Conservation (phyloP, 225 moss, liverwort and hornwort genomes). For the Rhytidiadelphus loreus region DNA sequence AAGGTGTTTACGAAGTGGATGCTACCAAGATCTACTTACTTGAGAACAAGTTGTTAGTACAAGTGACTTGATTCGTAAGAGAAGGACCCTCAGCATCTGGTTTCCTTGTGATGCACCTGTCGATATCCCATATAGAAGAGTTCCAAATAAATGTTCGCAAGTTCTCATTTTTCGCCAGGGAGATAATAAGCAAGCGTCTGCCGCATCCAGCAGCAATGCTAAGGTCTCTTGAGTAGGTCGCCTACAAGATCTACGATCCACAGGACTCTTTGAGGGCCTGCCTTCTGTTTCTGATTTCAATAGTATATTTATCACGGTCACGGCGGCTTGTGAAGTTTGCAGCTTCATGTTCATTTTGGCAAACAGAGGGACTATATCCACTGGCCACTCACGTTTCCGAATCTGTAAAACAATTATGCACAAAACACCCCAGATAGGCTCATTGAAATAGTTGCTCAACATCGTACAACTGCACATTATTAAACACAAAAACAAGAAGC, state of each 20-base stretch:
- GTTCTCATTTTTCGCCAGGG: constrained; percentile 70
- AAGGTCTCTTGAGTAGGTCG: constrained; percentile 45
- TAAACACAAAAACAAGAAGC: background rate
- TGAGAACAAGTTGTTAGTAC: constrained; percentile 68
- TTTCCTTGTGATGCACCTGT: constrained; percentile 40
- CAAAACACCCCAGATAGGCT: background rate
- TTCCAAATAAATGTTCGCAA: constrained; percentile 64
- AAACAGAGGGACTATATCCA: constrained; percentile 35
- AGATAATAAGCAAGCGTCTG: constrained; percentile 67
- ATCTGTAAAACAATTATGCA: constrained; percentile 28
- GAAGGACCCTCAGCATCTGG: constrained; percentile 59
- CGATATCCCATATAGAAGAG: constrained; percentile 53
- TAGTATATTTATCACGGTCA: constrained; percentile 37
- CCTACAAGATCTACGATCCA: constrained; percentile 18
- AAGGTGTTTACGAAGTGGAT: background rate
- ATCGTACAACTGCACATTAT: background rate
- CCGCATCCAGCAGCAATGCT: constrained; percentile 57
- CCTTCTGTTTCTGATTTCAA: constrained; percentile 27
- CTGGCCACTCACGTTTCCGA: constrained; percentile 73
- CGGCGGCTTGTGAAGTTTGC: constrained; percentile 66
- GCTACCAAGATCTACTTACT: constrained; percentile 26
- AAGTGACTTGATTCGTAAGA: constrained; percentile 53
- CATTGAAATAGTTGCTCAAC: background rate
- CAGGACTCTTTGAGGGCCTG: constrained; percentile 28
- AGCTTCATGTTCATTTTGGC: constrained; percentile 59